phyloP scores from a whole-genome alignment of 1,284 basidiomycete genomes.

The Cryptococcus sp. region DNA sequence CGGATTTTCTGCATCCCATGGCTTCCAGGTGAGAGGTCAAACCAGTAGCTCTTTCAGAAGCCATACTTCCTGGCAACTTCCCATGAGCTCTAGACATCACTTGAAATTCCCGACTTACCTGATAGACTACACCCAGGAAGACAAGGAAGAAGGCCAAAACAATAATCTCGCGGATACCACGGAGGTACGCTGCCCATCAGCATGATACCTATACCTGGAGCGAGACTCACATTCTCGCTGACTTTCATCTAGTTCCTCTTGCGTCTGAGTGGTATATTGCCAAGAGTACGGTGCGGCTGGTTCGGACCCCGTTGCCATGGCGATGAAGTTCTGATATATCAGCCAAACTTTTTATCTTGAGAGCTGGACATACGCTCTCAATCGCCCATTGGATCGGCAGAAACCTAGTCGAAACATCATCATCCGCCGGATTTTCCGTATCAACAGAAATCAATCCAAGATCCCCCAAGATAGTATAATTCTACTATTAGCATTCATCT shows the following conservation, averaged over 20 bases:
- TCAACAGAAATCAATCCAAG: slow-evolving; percentile 62
- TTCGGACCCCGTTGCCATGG: slow-evolving; percentile 57
- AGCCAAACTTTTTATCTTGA: background rate
- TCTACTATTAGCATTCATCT: slow-evolving; percentile 30
- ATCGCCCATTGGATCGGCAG: slow-evolving; percentile 73
- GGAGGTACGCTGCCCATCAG: slow-evolving; percentile 54
- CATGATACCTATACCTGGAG: background rate
- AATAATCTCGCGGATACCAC: slow-evolving; percentile 59
- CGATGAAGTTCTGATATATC: slow-evolving; percentile 58
- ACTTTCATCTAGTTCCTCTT: slow-evolving; percentile 56
- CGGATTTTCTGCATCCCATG: slow-evolving; percentile 66
- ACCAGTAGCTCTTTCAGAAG: slow-evolving; percentile 58
- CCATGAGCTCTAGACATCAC: background rate
- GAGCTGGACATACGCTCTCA: slow-evolving; percentile 54
- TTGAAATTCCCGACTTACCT: slow-evolving; percentile 47
- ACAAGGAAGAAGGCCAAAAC: slow-evolving; percentile 63
- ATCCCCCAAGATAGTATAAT: slow-evolving; percentile 68
- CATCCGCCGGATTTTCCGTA: slow-evolving; percentile 61
- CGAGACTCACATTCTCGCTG: slow-evolving; percentile 56
- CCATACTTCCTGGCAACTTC: slow-evolving; percentile 57
- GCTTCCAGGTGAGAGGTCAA: slow-evolving; percentile 65
- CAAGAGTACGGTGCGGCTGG: slow-evolving; percentile 59
- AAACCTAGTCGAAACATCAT: slow-evolving; percentile 60
- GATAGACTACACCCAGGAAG: slow-evolving; percentile 66
- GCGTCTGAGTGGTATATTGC: slow-evolving; percentile 66